A percentile compares a stretch with the other conserved stretches of the same genome.
These are phyloP conservation scores for Cercophora sp. DNA, from an alignment of 495 filamentous ascomycete genomes.

Conservation along the genomic window DNA sequence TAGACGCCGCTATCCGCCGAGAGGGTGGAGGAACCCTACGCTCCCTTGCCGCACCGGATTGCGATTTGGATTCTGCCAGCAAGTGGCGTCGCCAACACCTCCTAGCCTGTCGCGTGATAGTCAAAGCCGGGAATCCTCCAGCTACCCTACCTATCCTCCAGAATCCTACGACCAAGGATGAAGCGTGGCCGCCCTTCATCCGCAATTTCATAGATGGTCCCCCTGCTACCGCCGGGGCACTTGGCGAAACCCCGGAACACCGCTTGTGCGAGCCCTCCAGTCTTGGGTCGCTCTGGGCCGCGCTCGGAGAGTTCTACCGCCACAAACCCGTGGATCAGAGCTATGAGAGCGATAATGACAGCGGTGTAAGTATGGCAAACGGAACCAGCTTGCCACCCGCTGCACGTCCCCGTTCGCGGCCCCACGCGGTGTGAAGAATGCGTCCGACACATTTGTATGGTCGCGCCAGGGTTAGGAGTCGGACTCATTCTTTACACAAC, in stretches of 20 bases:
- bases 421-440: too few relatives aligned
- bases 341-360: background rate
- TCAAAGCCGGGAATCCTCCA: background rate
- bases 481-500: too few relatives aligned
- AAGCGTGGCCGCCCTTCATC: conserved; percentile 1
- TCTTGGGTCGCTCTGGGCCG: conserved; percentile 5
- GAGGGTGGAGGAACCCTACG: conserved; percentile 1
- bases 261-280: conserved; percentile 4
- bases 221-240: conserved; percentile 3
- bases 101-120: conserved; percentile 1
- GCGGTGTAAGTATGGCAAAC: conserved; percentile 2
- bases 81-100: conserved; percentile 5
- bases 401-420: conserved; percentile 4
- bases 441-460: too few relatives aligned
- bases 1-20: conserved; percentile 4
- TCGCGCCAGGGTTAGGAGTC: too few relatives aligned
- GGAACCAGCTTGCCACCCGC: conserved; percentile 5
- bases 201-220: conserved; percentile 3
- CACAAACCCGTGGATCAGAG: conserved; percentile 1
- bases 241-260: conserved; percentile 7
- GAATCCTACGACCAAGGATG: conserved; percentile 1
- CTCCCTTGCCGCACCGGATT: conserved; percentile 6
- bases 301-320: conserved; percentile 1
- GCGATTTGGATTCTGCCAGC: conserved; percentile 4
- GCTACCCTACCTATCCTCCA: background rate